Percentiles rank a stretch among this genome's conserved stretches.
Evolutionary conservation across 129 eudicot species (phyloP).

Genomic region (Helichrysum umbraculigerum): DNA sequence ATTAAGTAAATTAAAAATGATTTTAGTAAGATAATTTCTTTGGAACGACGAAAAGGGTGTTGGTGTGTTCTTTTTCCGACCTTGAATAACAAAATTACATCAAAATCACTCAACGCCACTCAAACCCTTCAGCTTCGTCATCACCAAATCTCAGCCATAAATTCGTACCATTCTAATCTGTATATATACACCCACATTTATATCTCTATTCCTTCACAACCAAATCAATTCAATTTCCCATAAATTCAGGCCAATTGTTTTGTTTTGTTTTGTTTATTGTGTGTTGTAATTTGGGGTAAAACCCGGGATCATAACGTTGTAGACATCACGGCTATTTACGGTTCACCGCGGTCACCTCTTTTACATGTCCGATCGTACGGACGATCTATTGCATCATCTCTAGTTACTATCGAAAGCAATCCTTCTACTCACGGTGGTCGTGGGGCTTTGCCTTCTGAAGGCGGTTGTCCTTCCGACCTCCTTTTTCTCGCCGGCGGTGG

Average conservation of each 20-base stretch:
- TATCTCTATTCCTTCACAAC: background rate
- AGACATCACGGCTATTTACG: conserved; percentile 81
- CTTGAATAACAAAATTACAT: conserved; percentile 5
- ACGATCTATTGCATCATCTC: conserved; percentile 47
- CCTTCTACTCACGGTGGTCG: conserved; percentile 99
- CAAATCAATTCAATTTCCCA: background rate
- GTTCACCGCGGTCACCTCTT: conserved; percentile 43
- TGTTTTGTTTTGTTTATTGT: background rate
- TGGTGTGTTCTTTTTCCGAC: conserved; percentile 28
- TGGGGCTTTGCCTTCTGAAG: conserved; percentile 98
- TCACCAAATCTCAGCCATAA: conserved; percentile 30
- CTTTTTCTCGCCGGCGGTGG: conserved; percentile 99
- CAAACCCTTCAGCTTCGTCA: conserved; percentile 21
- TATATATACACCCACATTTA: background rate
- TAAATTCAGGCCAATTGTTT: background rate
- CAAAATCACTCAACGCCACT: conserved; percentile 34
- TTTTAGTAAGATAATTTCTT: no score
- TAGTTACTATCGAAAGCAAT: conserved; percentile 38
- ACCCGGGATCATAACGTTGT: conserved; percentile 57
- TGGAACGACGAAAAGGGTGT: background rate
- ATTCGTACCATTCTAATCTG: background rate
- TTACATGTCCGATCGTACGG: conserved; percentile 52
- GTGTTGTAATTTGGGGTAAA: conserved; percentile 36
- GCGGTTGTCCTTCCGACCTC: conserved; percentile 98
- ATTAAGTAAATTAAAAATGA: no score